These are phyloP conservation scores for Podila verticillata DNA, from an alignment of 192 early-diverging fungal genomes.

Conservation along the genomic window DNA sequence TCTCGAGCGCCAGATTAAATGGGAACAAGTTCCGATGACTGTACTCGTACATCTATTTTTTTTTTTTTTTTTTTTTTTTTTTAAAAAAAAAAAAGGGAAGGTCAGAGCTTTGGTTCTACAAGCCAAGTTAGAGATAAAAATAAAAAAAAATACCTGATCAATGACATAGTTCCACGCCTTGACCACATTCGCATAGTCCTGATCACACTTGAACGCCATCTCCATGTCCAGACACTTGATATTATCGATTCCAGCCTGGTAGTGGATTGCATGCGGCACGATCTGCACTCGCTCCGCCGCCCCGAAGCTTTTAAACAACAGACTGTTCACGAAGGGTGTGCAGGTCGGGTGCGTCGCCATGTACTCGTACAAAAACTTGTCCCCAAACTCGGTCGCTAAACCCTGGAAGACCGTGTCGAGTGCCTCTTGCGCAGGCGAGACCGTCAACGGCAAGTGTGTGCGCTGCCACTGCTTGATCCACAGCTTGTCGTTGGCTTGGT, in stretches of 20 bases:
- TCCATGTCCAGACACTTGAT: constrained; percentile 12
- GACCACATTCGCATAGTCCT: constrained; percentile 24
- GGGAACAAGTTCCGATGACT: constrained; percentile 11
- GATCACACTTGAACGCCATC: constrained; percentile 11
- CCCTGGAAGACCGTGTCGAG: not conserved
- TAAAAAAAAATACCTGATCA: not conserved
- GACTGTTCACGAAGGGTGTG: constrained; percentile 3
- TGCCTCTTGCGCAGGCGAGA: not conserved
- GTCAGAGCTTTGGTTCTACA: too few relatives aligned
- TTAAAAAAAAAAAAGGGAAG: too few relatives aligned
- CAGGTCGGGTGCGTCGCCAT: constrained; percentile 2
- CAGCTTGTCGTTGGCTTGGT: constrained; percentile 10
- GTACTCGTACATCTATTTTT: constrained; percentile 38
- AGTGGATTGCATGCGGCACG: constrained; percentile 1
- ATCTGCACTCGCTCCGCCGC: too few relatives aligned
- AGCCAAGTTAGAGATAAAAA: too few relatives aligned
- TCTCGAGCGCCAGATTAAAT: constrained; percentile 26
- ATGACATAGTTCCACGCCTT: not conserved
- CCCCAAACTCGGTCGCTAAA: constrained; percentile 2
- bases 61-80: too few relatives aligned
- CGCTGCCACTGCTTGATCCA: constrained; percentile 41
- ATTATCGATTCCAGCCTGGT: constrained; percentile 17
- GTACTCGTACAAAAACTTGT: not conserved
- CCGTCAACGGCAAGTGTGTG: constrained; percentile 2
- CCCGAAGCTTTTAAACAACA: not conserved